Evolutionary conservation across 23 red algal genomes (phyloP).

Genomic region (Agarophyton chilense): DNA sequence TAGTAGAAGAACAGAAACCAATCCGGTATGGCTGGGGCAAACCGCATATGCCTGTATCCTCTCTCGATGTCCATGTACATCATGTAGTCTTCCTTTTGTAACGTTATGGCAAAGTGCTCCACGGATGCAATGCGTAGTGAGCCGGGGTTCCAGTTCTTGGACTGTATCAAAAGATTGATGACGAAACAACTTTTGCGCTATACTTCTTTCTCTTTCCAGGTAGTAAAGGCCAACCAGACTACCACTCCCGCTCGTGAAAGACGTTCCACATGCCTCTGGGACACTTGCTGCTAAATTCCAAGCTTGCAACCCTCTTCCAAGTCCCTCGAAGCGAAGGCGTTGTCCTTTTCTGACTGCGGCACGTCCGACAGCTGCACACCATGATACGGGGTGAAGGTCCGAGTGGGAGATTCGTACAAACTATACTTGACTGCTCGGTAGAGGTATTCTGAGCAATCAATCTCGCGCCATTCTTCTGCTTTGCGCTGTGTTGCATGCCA

Average conservation of each 20-base stretch:
- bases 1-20: slow-evolving; percentile 41
- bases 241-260: neutral
- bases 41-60: slow-evolving; percentile 16
- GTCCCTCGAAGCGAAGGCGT: neutral
- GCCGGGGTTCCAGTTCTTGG: neutral
- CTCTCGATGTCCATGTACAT: slow-evolving; percentile 17
- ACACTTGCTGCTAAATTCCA: slow-evolving; percentile 1
- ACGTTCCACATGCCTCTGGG: neutral
- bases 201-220: neutral
- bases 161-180: slow-evolving; percentile 11
- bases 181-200: neutral
- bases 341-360: neutral
- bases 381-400: neutral
- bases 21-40: slow-evolving; percentile 25
- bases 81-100: neutral
- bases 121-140: neutral
- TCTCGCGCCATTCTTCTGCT: neutral
- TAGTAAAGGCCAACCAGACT: neutral
- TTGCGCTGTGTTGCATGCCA: no score
- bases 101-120: neutral
- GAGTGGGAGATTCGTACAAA: neutral
- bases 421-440: neutral
- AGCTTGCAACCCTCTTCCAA: neutral
- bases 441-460: slow-evolving; percentile 2
- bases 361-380: neutral